A percentile compares a stretch with the other conserved stretches of the same genome.
Evolutionary conservation across 345 rosid species (phyloP).

Genomic region (Corchorus olitorius): DNA sequence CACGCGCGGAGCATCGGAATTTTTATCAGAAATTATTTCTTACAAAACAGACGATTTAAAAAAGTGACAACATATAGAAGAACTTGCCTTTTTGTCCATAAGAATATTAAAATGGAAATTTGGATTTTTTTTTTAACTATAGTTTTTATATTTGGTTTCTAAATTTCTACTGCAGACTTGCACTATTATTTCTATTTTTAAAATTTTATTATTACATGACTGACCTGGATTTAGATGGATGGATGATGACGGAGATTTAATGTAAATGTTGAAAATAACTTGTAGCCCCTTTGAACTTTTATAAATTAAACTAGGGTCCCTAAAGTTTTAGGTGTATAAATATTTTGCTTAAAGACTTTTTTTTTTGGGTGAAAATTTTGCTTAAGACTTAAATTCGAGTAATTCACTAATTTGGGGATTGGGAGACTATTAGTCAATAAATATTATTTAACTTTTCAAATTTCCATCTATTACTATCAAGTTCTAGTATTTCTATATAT

Average conservation of each 20-base stretch:
- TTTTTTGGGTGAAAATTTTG: too few species aligned
- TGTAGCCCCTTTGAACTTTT: background rate
- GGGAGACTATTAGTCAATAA: too few species aligned
- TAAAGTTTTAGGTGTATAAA: background rate
- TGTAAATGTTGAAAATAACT: background rate
- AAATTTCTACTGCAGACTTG: background rate
- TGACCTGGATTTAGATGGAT: background rate
- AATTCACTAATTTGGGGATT: too few species aligned
- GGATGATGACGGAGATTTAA: background rate
- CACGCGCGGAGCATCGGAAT: slow-evolving; percentile 16
- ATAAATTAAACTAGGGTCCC: background rate
- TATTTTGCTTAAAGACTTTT: too few species aligned
- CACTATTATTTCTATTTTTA: background rate
- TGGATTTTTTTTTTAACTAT: background rate
- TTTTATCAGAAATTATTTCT: slow-evolving; percentile 7
- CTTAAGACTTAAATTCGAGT: too few species aligned
- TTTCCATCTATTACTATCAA: too few species aligned
- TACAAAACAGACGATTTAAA: background rate
- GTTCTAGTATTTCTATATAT: too few species aligned
- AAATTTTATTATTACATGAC: background rate
- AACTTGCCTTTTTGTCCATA: background rate
- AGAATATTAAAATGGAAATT: slow-evolving; percentile 7
- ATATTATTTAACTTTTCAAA: too few species aligned
- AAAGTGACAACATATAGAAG: background rate
- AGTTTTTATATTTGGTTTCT: background rate